Conservation (phyloP, 441 rosid genomes). For the Pelargonium citronellum region DNA sequence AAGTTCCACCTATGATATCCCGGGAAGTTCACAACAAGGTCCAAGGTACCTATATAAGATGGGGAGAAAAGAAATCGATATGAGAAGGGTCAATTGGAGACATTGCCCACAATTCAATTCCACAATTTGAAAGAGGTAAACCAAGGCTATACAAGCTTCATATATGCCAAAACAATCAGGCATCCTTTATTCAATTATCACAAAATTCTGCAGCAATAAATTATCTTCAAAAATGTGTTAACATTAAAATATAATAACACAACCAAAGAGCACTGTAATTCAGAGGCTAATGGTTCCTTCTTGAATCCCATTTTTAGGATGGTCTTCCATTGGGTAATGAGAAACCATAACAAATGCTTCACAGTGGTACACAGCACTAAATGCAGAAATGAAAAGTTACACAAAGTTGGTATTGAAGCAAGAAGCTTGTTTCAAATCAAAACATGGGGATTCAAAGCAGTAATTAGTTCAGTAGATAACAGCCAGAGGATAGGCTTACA, state of each 20-base stretch:
- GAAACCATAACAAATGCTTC: neutral
- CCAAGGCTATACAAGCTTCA: neutral
- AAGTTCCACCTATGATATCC: constrained; percentile 91
- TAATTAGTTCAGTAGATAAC: no score
- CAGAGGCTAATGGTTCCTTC: neutral
- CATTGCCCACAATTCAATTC: neutral
- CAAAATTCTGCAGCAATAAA: neutral
- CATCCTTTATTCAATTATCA: neutral
- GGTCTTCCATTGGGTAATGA: neutral
- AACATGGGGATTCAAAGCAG: no score
- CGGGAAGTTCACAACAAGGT: constrained; percentile 83
- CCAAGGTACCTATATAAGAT: constrained; percentile 56
- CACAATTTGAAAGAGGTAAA: neutral
- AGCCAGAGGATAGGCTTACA: neutral
- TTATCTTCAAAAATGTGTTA: neutral
- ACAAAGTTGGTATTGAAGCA: neutral
- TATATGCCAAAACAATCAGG: neutral
- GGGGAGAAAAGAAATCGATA: neutral
- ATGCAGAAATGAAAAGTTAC: neutral
- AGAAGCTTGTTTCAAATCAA: no score
- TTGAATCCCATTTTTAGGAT: neutral
- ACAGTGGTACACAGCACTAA: neutral
- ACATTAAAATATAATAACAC: neutral
- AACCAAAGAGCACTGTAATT: neutral
- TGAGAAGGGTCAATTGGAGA: neutral